Percentiles rank a stretch among this genome's conserved stretches.
These are phyloP conservation scores for Phlyctochytrium planicorne DNA, from an alignment of 192 early-diverging fungal species.

Conservation along the genomic window DNA sequence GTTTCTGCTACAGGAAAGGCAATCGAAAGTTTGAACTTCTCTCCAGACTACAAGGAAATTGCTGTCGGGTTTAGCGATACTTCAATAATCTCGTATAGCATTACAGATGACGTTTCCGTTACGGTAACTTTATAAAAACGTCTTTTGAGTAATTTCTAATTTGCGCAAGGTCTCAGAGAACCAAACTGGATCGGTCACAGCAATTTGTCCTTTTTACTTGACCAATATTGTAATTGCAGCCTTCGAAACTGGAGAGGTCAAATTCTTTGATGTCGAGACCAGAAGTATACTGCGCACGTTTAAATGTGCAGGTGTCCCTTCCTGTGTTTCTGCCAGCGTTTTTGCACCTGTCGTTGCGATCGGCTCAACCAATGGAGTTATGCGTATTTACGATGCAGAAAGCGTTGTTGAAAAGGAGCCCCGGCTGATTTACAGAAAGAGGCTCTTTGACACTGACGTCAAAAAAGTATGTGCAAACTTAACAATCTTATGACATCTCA, in stretches of 20 bases:
- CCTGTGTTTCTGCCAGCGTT: slow-evolving; percentile 16
- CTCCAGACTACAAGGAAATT: slow-evolving; percentile 40
- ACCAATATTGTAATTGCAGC: slow-evolving; percentile 28
- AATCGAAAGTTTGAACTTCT: slow-evolving; percentile 31
- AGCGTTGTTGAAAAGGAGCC: slow-evolving; percentile 11
- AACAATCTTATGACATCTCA: slow-evolving; percentile 1
- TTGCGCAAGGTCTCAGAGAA: no score
- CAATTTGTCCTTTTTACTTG: slow-evolving; percentile 18
- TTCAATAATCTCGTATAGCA: slow-evolving; percentile 20
- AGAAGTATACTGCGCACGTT: not conserved
- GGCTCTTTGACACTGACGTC: slow-evolving; percentile 15
- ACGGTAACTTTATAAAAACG: slow-evolving; percentile 5
- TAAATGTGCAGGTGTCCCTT: slow-evolving; percentile 1
- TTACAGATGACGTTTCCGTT: not conserved
- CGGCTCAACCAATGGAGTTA: slow-evolving; percentile 36
- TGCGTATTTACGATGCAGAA: slow-evolving; percentile 32
- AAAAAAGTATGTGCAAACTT: slow-evolving; percentile 18
- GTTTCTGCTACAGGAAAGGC: no score
- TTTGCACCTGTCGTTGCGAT: slow-evolving; percentile 32
- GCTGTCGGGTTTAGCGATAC: slow-evolving; percentile 23
- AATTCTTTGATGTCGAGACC: slow-evolving; percentile 36
- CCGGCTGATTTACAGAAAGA: slow-evolving; percentile 32
- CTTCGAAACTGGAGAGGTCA: slow-evolving; percentile 6
- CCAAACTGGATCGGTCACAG: no score
- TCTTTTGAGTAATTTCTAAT: not conserved